Conservation (phyloP, 345 rosid species). For the Eucalyptus cloeziana region DNA sequence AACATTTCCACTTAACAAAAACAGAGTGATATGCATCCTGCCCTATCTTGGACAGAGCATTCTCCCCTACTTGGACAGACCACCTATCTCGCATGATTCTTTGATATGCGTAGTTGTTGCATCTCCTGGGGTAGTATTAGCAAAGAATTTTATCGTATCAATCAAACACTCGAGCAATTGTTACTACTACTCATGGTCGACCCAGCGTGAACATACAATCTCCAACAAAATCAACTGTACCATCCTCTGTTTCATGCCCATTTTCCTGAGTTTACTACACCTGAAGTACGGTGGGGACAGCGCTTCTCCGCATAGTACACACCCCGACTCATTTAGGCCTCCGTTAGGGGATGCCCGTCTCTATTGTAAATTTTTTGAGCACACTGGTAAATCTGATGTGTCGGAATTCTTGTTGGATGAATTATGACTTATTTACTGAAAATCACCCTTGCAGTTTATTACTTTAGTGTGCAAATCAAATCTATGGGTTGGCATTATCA, state of each 20-base stretch:
- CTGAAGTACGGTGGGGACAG: fast-evolving
- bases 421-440: not conserved
- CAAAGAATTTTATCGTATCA: fast-evolving
- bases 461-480: not conserved
- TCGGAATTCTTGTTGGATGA: not conserved
- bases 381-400: not conserved
- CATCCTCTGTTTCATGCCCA: not conserved
- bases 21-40: too few relatives aligned
- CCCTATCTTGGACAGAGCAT: too few relatives aligned
- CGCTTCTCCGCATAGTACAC: not conserved
- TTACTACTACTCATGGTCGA: not conserved
- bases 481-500: not conserved
- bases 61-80: not conserved
- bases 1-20: too few relatives aligned
- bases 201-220: not conserved
- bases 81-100: not conserved
- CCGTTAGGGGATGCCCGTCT: not conserved
- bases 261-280: fast-evolving
- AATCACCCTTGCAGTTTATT: not conserved
- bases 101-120: not conserved
- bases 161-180: not conserved
- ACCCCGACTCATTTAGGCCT: not conserved
- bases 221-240: not conserved
- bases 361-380: not conserved
- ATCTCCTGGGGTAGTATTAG: fast-evolving